Conservation (phyloP, 2,329 filamentous ascomycete species). For the Nemania bipapillata region DNA sequence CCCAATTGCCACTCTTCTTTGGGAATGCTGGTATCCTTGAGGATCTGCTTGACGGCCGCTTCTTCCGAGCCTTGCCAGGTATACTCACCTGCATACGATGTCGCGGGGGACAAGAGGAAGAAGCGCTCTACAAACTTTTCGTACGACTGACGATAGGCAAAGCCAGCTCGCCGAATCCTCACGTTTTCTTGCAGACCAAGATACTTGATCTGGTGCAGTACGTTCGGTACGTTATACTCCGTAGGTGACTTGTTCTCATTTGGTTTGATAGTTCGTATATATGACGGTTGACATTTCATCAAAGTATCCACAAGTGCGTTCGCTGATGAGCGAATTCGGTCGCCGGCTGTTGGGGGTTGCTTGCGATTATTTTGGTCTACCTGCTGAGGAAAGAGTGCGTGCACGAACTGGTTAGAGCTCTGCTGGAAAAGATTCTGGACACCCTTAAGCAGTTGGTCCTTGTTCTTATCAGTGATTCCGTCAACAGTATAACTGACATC, state of each 20-base stretch:
- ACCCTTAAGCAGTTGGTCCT: slow-evolving; percentile 95
- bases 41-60: slow-evolving; percentile 87
- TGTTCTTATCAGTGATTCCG: slow-evolving; percentile 99
- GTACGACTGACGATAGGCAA: slow-evolving; percentile 95
- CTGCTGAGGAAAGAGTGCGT: slow-evolving; percentile 88
- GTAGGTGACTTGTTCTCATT: slow-evolving; percentile 98
- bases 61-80: slow-evolving; percentile 92
- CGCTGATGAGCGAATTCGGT: slow-evolving; percentile 93
- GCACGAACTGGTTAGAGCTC: slow-evolving; percentile 86
- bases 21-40: slow-evolving; percentile 96
- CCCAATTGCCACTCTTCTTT: slow-evolving; percentile 97
- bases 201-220: slow-evolving; percentile 98
- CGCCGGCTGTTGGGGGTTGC: slow-evolving; percentile 91
- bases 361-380: slow-evolving; percentile 96
- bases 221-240: slow-evolving; percentile 91
- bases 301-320: slow-evolving; percentile 94
- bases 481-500: slow-evolving; percentile 95
- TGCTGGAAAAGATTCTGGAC: slow-evolving; percentile 85
- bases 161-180: slow-evolving; percentile 92
- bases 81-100: slow-evolving; percentile 95
- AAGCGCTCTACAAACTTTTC: slow-evolving; percentile 99
- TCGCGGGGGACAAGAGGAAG: slow-evolving; percentile 92
- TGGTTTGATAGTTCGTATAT: slow-evolving; percentile 98
- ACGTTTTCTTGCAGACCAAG: slow-evolving; percentile 99
- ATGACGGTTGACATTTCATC: slow-evolving; percentile 97